phyloP scores from a whole-genome alignment of 495 filamentous ascomycete species.

The Chaetomium fimeti region DNA sequence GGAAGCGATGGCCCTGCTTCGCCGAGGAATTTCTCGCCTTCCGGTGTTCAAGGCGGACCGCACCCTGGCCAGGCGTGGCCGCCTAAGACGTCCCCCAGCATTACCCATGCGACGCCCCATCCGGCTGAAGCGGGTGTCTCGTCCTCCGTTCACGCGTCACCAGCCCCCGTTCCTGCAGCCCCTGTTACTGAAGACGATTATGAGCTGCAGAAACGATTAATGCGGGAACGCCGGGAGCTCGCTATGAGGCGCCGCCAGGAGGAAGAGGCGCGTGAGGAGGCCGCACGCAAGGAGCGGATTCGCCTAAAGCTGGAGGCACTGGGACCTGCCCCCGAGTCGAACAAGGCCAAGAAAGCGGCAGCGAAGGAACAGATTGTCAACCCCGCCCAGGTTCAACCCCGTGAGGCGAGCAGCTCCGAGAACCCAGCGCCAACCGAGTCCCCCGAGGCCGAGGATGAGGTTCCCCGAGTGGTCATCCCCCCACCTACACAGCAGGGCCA shows the following conservation, averaged over 20 bases:
- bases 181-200: slow-evolving; percentile 56
- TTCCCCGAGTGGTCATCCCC: slow-evolving; percentile 14
- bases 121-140: slow-evolving; percentile 37
- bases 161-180: slow-evolving; percentile 28
- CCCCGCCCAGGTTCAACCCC: slow-evolving; percentile 41
- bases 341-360: slow-evolving; percentile 49
- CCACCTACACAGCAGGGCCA: slow-evolving; percentile 14
- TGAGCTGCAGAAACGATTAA: slow-evolving; percentile 73
- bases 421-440: slow-evolving; percentile 11
- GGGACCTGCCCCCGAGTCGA: slow-evolving; percentile 66
- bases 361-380: slow-evolving; percentile 42
- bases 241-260: slow-evolving; percentile 77
- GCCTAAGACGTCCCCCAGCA: slow-evolving; percentile 50
- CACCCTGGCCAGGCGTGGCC: slow-evolving; percentile 48
- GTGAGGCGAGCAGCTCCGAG: slow-evolving; percentile 35
- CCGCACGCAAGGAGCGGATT: slow-evolving; percentile 76
- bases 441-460: slow-evolving; percentile 11
- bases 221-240: slow-evolving; percentile 75
- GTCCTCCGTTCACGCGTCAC: slow-evolving; percentile 29
- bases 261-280: slow-evolving; percentile 77
- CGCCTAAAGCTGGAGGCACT: slow-evolving; percentile 76
- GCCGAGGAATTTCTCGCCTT: slow-evolving; percentile 46
- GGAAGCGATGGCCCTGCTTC: slow-evolving; percentile 50
- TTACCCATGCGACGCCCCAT: slow-evolving; percentile 47
- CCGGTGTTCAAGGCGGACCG: slow-evolving; percentile 31